Base-by-base conservation (phyloP, 2,329 filamentous ascomycete species). In the Diaporthe ilicicola region DNA sequence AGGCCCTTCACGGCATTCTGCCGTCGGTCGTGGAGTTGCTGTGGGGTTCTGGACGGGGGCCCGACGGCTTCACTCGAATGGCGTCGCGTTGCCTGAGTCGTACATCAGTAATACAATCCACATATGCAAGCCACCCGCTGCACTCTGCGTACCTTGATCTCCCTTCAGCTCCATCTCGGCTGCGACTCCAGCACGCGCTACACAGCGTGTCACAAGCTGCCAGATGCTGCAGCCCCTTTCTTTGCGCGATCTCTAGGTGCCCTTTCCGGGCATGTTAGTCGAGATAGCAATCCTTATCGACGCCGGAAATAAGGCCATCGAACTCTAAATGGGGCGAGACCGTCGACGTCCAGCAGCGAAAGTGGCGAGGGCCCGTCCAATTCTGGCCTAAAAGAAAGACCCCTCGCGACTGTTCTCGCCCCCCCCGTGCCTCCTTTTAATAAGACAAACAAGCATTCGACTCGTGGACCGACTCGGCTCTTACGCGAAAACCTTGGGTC, bases 191-290 rank as follows among this genome's bases (percentile, higher is more conserved):
- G 27, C 59, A 64, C 59, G 59, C 59, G 59, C 59, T 62, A 62
- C 59, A 17, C 15, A 19, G 42, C 19, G 27, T 48, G 59, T 48
- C 29, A 62, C 27, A 9, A 27, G 29, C 42, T 62, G 59, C 4
- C 9, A 34, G 59, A 34, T n/a, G n/a, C n/a, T 29, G 27, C 59
- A 62, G 59, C 59, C 59, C 59, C 59, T 50, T 64, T 64, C 32
- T 13, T 62, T n/a, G 42, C n/a, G 10, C 9, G 44, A 24, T 24
- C 29, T n/a, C 19, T 27, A 34, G 19, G 50, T 29, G n/a, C 59
- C 59, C 44, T 64, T 50, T 64, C 59, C n/a, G 59, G 59, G 4
- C 29, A 64, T 64, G 59, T 64, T 64, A 37, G n/a, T 64, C 59
- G 59, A 64, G 59, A 64, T 64, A 64, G 44, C 29, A 15, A 50